Conservation (phyloP, 176 grass and related monocot genomes). For the Elaeis guineensis region DNA sequence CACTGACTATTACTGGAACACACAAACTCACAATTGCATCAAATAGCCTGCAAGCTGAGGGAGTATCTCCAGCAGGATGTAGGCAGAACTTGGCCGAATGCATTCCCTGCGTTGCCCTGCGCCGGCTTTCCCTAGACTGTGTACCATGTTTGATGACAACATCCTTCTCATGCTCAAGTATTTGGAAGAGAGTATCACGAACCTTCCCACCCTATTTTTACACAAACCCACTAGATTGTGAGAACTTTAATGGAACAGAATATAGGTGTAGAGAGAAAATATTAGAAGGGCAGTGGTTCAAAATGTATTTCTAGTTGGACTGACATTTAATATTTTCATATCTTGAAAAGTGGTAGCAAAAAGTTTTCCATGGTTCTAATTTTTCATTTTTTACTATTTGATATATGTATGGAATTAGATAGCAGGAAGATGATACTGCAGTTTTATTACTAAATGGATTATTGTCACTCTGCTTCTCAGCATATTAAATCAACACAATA, state of each 20-base stretch:
- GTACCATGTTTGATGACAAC: conserved; percentile 75
- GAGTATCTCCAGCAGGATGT: conserved; percentile 85
- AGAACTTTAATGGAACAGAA: neutral
- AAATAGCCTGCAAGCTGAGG: conserved; percentile 65
- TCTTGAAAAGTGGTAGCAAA: too few relatives aligned
- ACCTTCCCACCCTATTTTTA: conserved; percentile 55
- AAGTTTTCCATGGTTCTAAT: too few relatives aligned
- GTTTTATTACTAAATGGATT: too few relatives aligned
- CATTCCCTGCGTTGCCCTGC: conserved; percentile 72
- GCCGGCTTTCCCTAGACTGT: conserved; percentile 69
- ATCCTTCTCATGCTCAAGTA: conserved; percentile 71
- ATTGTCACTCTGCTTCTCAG: too few relatives aligned
- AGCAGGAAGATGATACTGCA: too few relatives aligned
- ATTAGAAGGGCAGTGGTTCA: neutral
- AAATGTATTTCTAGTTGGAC: too few relatives aligned
- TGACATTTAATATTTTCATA: too few relatives aligned
- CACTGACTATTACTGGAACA: conserved; percentile 70
- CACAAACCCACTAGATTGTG: neutral
- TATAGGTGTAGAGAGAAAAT: neutral
- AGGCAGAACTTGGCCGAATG: conserved; percentile 85
- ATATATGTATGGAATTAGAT: too few relatives aligned
- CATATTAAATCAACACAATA: too few relatives aligned
- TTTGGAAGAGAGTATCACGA: conserved; percentile 69
- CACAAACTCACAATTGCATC: conserved; percentile 79
- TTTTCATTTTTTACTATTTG: too few relatives aligned